Base-by-base conservation (phyloP, 257 asterid species). In the Solanum virginianum region DNA sequence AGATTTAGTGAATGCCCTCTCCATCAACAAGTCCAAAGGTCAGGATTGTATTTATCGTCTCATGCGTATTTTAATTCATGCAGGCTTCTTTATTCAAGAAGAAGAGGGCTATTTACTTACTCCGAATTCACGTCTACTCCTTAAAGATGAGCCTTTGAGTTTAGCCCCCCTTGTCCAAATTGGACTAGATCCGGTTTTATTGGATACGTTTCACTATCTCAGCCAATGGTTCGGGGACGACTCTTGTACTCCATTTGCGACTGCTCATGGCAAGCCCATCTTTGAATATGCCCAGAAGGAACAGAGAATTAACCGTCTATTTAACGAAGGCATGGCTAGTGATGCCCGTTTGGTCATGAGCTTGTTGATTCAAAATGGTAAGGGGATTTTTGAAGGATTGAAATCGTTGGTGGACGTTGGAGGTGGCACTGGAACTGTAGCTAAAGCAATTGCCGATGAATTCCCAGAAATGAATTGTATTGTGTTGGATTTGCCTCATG, bases 391-490 rank as follows among this genome's bases (percentile, higher is more conserved):
- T 55, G 83, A 85, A 15, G 87, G 69, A 1, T 62, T 62, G 69
- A 62, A 60, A 62, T 62, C 69, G 1, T 11, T 62, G 69, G 36
- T 60, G 69, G 69, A 22, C 36, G 69, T 22, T 22, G 36, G 17
- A 24, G 70, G 70, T 1, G 39, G 70, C 18, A 87, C 8, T 45
- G 43, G 68, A n/a, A n/a, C 32, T 2, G 7, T 60, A 60, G 16
- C 68, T 60, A n/a, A 22, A 60, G 68, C 32, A 8, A 84, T 87
- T 14, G 87, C 70, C 15, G 18, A 66, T 10, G 74, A 17, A 20
- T 88, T 84, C 20, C 88, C 86, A 14, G n/a, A 49, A 24, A 53
- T 53, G 36, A 84, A 86, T 7, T 86, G 88, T 56, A 43, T 9
- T 49, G 84, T n/a, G 1, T n/a, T 60, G 5, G 68, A 60, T 10